Base-by-base conservation (phyloP, 2,329 filamentous ascomycete genomes). In the Fusarium ramigenum region DNA sequence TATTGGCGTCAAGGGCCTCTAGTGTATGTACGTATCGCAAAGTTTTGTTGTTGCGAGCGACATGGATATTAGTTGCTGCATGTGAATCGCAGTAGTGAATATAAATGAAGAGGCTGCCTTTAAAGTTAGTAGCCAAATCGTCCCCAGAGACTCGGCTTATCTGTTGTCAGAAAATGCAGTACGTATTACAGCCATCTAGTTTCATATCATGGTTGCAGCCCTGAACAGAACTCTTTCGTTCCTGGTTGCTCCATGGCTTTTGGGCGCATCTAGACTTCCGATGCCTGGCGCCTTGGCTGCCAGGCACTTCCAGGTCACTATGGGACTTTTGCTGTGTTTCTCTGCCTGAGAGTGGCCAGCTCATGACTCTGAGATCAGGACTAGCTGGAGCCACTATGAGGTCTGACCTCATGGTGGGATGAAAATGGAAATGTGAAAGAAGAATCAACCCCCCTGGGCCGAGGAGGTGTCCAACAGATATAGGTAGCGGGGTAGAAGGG, bases 401-500 rank as follows among this genome's bases (percentile, higher is more conserved):
- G 39, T 63, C 68, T 60, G 44, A 54, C 42, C 58, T 50, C 19
- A 52, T 43, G 21, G 46, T 46, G 52, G 46, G 46, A 65, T 65
- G 43, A 66, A 44, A 43, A 60, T 66, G 39, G 47, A 62, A 54
- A 39, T 59, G 53, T 44, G 43, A 49, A 53, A 30, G 36, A 64
- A 25, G 28, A 46, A 65, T 23, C 40, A 56, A 64, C 28, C 46
- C 28, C 28, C 53, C 57, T 73, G 56, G 36, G 40, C 60, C 52
- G 43, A 67, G 66, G 73, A 67, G 66, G 73, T 60, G 60, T 47
- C 47, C 54, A 39, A 30, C 43, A 37, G 36, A 44, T 58, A 25
- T 47, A 73, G 68, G n/a, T 47, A 73, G 68, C 58, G 62, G 63
- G 69, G 63, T 54, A 60, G 50, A 56, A 70, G 47, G 53, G 61